Evolutionary conservation across 768 basidiomycete species (phyloP).

Genomic region (Austroboletus festivus): DNA sequence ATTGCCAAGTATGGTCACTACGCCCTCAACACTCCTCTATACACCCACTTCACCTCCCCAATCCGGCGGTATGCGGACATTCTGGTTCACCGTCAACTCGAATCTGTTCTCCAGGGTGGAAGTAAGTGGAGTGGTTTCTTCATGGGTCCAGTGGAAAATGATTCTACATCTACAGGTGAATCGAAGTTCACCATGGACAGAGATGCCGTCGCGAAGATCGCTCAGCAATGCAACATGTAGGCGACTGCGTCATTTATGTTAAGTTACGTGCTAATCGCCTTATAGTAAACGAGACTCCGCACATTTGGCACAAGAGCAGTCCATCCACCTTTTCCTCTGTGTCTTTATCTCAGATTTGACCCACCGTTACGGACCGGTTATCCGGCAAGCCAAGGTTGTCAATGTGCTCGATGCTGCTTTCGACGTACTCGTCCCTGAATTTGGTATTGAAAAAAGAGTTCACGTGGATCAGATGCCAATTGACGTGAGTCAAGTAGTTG

Average conservation of each 20-base stretch:
- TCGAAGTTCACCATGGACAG: slow-evolving; percentile 96
- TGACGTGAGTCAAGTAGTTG: slow-evolving; percentile 54
- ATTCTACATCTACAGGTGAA: slow-evolving; percentile 44
- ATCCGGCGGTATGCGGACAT: slow-evolving; percentile 93
- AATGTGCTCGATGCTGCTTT: slow-evolving; percentile 97
- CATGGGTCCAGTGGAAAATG: slow-evolving; percentile 1
- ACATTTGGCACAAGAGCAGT: slow-evolving; percentile 91
- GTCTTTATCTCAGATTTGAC: slow-evolving; percentile 93
- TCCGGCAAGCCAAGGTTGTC: slow-evolving; percentile 93
- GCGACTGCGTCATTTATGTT: slow-evolving; percentile 24
- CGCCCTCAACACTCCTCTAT: slow-evolving; percentile 84
- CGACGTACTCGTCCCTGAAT: slow-evolving; percentile 93
- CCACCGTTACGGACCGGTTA: slow-evolving; percentile 89
- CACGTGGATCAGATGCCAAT: slow-evolving; percentile 99
- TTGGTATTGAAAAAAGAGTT: slow-evolving; percentile 98
- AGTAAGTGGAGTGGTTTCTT: slow-evolving; percentile 37
- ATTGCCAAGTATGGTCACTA: slow-evolving; percentile 97
- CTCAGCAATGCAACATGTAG: slow-evolving; percentile 97
- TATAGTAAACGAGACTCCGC: slow-evolving; percentile 88
- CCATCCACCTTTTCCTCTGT: slow-evolving; percentile 92
- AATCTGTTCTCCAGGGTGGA: slow-evolving; percentile 76
- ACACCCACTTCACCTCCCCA: slow-evolving; percentile 91
- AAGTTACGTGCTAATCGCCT: slow-evolving; percentile 3
- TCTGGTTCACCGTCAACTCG: slow-evolving; percentile 93
- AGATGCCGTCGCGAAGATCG: slow-evolving; percentile 95